Conservation (phyloP, 1,139 yeast species). For the Yarrowia galli region DNA sequence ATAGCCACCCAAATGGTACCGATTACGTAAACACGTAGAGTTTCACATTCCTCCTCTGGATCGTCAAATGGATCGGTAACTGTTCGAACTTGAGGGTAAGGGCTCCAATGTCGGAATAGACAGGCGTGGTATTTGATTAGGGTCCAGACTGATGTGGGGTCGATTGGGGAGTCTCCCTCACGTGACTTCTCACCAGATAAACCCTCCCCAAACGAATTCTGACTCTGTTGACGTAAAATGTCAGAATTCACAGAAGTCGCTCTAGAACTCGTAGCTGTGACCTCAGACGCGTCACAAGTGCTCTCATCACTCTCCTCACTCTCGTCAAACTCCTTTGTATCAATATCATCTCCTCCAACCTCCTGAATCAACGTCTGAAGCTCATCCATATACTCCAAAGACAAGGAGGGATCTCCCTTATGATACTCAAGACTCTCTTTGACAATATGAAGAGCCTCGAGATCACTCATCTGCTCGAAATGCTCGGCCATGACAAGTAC, state of each 20-base stretch:
- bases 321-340: not conserved
- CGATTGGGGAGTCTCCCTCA: too few relatives aligned
- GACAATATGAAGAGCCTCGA: constrained; percentile 5
- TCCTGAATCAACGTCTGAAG: not conserved
- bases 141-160: constrained; percentile 4
- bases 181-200: not conserved
- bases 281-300: not conserved
- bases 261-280: not conserved
- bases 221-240: not conserved
- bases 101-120: constrained; percentile 44
- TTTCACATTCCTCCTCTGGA: constrained; percentile 56
- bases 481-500: constrained; percentile 10
- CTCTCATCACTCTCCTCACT: not conserved
- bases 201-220: not conserved
- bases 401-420: constrained; percentile 5
- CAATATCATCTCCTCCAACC: constrained; percentile 14
- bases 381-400: constrained; percentile 11
- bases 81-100: constrained; percentile 70
- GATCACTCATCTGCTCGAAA: constrained; percentile 13
- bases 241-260: too few relatives aligned
- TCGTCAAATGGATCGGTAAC: constrained; percentile 60
- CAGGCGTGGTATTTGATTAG: constrained; percentile 43
- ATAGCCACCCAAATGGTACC: constrained; percentile 65
- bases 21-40: constrained; percentile 62
- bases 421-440: constrained; percentile 19